A percentile compares a stretch with the other conserved stretches of the same genome.
Evolutionary conservation across 129 eudicot species (phyloP).

Genomic region (Cynara cardunculus): DNA sequence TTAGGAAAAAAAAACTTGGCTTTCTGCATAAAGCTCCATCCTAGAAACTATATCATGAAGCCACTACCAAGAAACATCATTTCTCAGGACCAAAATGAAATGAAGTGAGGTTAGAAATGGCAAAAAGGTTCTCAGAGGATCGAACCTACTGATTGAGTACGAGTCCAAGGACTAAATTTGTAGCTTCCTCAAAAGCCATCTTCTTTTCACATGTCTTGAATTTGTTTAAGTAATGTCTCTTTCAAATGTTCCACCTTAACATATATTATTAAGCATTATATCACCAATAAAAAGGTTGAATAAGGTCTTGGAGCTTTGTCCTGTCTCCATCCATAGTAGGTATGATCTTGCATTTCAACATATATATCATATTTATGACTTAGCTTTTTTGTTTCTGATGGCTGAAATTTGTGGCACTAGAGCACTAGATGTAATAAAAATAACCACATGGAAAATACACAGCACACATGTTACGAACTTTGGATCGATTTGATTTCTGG

Average conservation of each 20-base stretch:
- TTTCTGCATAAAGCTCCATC: too few relatives aligned
- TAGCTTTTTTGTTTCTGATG: slow-evolving; percentile 1
- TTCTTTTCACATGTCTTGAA: slow-evolving; percentile 23
- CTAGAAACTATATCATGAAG: too few relatives aligned
- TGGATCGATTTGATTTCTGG: not conserved
- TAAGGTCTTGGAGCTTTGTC: slow-evolving; percentile 26
- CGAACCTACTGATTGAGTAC: slow-evolving; percentile 7
- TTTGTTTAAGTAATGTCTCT: slow-evolving; percentile 18
- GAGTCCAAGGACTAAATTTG: not conserved
- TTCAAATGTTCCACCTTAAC: slow-evolving; percentile 13
- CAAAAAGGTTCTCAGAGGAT: not conserved
- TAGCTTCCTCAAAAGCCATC: slow-evolving; percentile 25
- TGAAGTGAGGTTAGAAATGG: not conserved
- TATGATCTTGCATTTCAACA: slow-evolving; percentile 20
- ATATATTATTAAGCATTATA: slow-evolving; percentile 12
- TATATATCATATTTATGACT: not conserved
- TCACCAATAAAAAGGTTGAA: slow-evolving; percentile 20
- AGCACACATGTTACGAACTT: not conserved
- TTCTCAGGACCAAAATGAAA: not conserved
- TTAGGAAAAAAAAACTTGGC: too few relatives aligned
- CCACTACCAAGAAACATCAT: not conserved
- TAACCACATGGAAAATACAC: slow-evolving; percentile 10
- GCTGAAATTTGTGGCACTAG: slow-evolving; percentile 13
- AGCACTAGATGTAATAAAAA: slow-evolving; percentile 12
- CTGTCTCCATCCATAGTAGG: slow-evolving; percentile 27